Percentiles rank a stretch among this genome's conserved stretches.
phyloP scores from a whole-genome alignment of 1,284 basidiomycete genomes.

The Microbotryum violaceum region DNA sequence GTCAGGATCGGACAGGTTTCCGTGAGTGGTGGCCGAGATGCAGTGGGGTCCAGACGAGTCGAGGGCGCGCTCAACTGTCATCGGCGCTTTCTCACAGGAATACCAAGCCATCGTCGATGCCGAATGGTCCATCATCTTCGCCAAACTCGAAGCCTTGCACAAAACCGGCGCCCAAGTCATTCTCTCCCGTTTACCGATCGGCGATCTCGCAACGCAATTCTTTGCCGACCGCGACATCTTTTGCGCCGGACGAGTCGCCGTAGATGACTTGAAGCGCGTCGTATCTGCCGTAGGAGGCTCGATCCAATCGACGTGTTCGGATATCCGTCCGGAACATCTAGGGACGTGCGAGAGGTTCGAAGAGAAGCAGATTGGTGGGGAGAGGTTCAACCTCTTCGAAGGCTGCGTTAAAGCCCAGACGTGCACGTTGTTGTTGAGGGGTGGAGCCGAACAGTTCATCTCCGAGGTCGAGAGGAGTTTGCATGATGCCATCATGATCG shows the following conservation, averaged over 20 bases:
- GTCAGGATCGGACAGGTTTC: conserved; percentile 92
- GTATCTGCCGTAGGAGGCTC: conserved; percentile 93
- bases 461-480: conserved; percentile 95
- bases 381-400: conserved; percentile 94
- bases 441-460: conserved; percentile 98
- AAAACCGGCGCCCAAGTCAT: conserved; percentile 96
- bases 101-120: conserved; percentile 99
- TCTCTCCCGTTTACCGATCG: conserved; percentile 94
- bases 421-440: conserved; percentile 89
- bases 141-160: conserved; percentile 92
- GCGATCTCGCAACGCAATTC: conserved; percentile 98
- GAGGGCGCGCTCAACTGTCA: too few species aligned
- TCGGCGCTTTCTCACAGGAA: conserved; percentile 45
- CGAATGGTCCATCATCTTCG: conserved; percentile 99
- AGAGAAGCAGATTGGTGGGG: conserved; percentile 92
- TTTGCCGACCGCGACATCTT: conserved; percentile 99
- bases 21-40: conserved; percentile 25
- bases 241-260: conserved; percentile 91
- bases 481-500: conserved; percentile 99
- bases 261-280: conserved; percentile 85
- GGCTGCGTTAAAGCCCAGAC: conserved; percentile 88
- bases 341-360: conserved; percentile 87
- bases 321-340: conserved; percentile 81
- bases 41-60: neutral
- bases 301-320: conserved; percentile 90